A percentile compares a stretch with the other conserved stretches of the same genome.
These are phyloP conservation scores for Geotrichum restrictum DNA, from an alignment of 1,139 yeast species.

Conservation along the genomic window DNA sequence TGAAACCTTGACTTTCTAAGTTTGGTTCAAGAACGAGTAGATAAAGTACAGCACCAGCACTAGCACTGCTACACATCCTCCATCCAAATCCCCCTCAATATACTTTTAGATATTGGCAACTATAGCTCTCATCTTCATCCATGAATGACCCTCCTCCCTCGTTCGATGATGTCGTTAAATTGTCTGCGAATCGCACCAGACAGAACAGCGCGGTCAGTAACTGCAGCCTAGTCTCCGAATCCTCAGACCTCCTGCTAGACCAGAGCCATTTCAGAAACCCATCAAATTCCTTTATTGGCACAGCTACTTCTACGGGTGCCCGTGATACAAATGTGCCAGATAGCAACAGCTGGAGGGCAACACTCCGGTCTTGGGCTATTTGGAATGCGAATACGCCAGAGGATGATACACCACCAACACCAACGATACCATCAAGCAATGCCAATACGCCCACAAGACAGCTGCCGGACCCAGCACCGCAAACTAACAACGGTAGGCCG, in stretches of 20 bases:
- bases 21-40: too few relatives aligned
- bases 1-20: too few relatives aligned
- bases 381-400: constrained; percentile 1
- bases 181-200: constrained; percentile 14
- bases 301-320: not conserved
- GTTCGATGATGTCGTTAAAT: constrained; percentile 15
- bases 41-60: too few relatives aligned
- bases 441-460: constrained; percentile 2
- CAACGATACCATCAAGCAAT: not conserved
- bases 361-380: constrained; percentile 9
- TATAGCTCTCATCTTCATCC: too few relatives aligned
- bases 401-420: not conserved
- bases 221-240: not conserved
- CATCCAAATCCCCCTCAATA: too few relatives aligned
- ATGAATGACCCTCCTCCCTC: constrained; percentile 20
- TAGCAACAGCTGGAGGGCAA: constrained; percentile 1
- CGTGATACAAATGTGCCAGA: not conserved
- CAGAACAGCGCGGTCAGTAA: constrained; percentile 8
- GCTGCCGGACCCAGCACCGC: constrained; percentile 22
- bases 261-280: not conserved
- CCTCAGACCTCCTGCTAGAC: not conserved
- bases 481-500: constrained; percentile 16
- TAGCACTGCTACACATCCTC: too few relatives aligned
- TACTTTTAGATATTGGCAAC: too few relatives aligned
- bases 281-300: not conserved